Base-by-base conservation (phyloP, 2,329 filamentous ascomycete species). In the Apiospora rasikravindrae region DNA sequence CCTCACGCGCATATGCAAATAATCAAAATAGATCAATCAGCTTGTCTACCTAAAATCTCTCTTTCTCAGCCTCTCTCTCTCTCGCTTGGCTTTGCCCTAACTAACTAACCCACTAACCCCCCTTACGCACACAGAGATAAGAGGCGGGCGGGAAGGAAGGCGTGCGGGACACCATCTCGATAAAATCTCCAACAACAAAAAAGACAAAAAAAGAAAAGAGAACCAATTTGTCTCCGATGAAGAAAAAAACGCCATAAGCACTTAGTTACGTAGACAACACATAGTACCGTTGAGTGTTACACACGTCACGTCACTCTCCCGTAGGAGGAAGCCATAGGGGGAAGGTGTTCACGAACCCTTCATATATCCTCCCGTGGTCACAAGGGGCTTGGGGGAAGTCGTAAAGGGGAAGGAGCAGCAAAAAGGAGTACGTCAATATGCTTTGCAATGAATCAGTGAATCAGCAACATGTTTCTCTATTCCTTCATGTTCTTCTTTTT, bases 281-380 rank as follows among this genome's bases (percentile, higher is more conserved):
- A 5, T 8, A 47, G 4, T 7, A 2, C 1, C 14, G 4, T 2
- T 29, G 24, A n/a, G 49, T 29, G 51, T 57, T 29, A 57, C 51
- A 57, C 51, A 57, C 26, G 51, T 57, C 26, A 57, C 51, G 51
- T 57, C 51, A 57, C 51, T 33, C 51, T 57, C 51, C 51, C 51
- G 51, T 57, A 57, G 49, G 49, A 24, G 49, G 49, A 37, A 7
- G 33, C 2, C 33, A 6, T 37, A n/a, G n/a, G n/a, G n/a, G n/a
- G 24, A 26, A 16, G 3, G 49, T 16, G 4, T 33, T 33, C 51
- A 57, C 33, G 24, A 29, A 57, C 13, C 51, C 5, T 26, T 26
- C 10, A 53, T 29, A 26, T 2, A 24, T 11, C n/a, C 49, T 26
- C 24, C 49, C 13, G 49, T 26, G 24, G 24, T 14, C 49, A 53